A percentile compares a stretch with the other conserved stretches of the same genome.
These are phyloP conservation scores for Cutaneotrichosporon spelunceum DNA, from an alignment of 1,284 basidiomycete genomes.

Conservation along the genomic window DNA sequence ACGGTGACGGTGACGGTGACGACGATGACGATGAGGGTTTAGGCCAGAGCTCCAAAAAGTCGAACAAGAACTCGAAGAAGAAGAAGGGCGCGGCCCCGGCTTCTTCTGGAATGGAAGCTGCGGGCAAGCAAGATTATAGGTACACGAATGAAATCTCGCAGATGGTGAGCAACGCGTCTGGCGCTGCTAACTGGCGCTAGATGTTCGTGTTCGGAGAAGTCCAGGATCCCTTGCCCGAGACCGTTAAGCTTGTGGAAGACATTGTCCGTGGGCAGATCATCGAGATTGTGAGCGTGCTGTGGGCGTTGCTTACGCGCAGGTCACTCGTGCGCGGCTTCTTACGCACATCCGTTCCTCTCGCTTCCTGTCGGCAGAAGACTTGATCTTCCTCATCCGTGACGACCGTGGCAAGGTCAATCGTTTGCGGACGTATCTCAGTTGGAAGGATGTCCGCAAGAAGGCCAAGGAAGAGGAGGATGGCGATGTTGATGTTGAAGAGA, in stretches of 20 bases:
- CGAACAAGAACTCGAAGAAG: constrained; percentile 25
- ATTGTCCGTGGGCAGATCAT: constrained; percentile 91
- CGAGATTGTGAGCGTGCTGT: constrained; percentile 67
- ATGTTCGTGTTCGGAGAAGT: constrained; percentile 98
- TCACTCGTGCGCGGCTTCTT: constrained; percentile 81
- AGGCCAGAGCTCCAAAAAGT: constrained; percentile 17
- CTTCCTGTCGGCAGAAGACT: constrained; percentile 84
- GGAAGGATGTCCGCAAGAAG: constrained; percentile 96
- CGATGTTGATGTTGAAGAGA: constrained; percentile 64
- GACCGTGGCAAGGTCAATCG: constrained; percentile 93
- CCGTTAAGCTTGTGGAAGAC: constrained; percentile 89
- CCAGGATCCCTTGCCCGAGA: constrained; percentile 80
- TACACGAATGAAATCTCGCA: constrained; percentile 78
- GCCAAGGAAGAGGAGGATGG: constrained; percentile 72
- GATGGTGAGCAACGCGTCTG: constrained; percentile 57
- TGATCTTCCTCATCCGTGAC: constrained; percentile 93
- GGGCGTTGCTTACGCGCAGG: constrained; percentile 55
- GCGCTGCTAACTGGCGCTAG: constrained; percentile 51
- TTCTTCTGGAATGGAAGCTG: constrained; percentile 9
- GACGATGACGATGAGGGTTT: constrained; percentile 34
- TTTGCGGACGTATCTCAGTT: constrained; percentile 88
- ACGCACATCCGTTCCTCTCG: constrained; percentile 78
- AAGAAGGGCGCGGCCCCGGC: constrained; percentile 25
- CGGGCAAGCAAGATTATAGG: constrained; percentile 59
- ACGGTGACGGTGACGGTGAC: constrained; percentile 37